Conservation (phyloP, 2,329 filamentous ascomycete species). For the Grosmannia penicillata region DNA sequence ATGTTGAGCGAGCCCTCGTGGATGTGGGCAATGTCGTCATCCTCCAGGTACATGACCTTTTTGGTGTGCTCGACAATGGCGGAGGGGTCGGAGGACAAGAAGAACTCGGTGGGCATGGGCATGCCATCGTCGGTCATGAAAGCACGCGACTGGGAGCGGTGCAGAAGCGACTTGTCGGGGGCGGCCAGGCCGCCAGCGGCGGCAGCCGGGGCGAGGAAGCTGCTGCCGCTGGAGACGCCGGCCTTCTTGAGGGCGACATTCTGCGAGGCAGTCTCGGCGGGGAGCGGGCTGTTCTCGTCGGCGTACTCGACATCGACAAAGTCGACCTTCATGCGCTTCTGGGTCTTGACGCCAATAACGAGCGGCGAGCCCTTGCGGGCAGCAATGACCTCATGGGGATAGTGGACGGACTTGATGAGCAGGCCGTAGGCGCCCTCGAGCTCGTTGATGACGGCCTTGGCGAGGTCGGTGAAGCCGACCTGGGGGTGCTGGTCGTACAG, state of each 20-base stretch:
- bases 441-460: conserved; percentile 97
- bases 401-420: conserved; percentile 96
- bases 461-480: conserved; percentile 90
- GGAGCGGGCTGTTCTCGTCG: conserved; percentile 68
- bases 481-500: conserved; percentile 87
- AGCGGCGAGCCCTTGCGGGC: conserved; percentile 96
- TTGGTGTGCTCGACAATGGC: conserved; percentile 99
- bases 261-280: conserved; percentile 88
- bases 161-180: conserved; percentile 92
- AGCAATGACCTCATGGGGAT: conserved; percentile 92
- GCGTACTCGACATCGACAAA: conserved; percentile 98
- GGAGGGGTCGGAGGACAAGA: conserved; percentile 95
- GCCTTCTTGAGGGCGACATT: conserved; percentile 94
- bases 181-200: conserved; percentile 48
- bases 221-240: conserved; percentile 57
- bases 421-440: conserved; percentile 95
- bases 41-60: conserved; percentile 99
- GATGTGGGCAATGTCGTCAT: conserved; percentile 98
- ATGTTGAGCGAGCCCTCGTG: conserved; percentile 99
- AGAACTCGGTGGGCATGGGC: conserved; percentile 97
- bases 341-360: conserved; percentile 90
- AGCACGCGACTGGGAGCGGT: conserved; percentile 94
- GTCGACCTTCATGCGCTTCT: conserved; percentile 99
- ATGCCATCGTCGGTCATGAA: conserved; percentile 98
- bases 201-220: conserved; percentile 44